A percentile compares a stretch with the other conserved stretches of the same genome.
Conservation (phyloP, 2,329 filamentous ascomycete genomes). For the Lachnellula occidentalis region DNA sequence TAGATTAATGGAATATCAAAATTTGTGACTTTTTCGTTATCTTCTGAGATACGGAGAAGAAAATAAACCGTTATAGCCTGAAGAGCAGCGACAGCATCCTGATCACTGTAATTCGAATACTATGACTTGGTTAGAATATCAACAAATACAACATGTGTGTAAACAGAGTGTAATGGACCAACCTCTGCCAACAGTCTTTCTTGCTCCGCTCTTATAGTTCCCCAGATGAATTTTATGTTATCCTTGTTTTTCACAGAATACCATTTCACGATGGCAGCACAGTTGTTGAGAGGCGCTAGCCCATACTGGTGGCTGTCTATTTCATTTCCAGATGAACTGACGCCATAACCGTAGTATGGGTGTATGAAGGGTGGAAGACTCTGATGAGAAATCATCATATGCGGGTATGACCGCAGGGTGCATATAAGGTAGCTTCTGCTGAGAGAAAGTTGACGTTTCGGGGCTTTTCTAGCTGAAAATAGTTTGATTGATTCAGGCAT, state of each 20-base stretch:
- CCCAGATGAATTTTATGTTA: slow-evolving; percentile 16
- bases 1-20: slow-evolving; percentile 15
- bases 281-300: slow-evolving; percentile 7
- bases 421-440: slow-evolving; percentile 15
- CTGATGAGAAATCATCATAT: slow-evolving; percentile 13
- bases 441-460: slow-evolving; percentile 4
- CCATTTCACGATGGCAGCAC: slow-evolving; percentile 12
- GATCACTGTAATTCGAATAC: slow-evolving; percentile 5
- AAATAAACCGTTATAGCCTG: slow-evolving; percentile 18
- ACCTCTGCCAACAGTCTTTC: slow-evolving; percentile 17
- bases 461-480: slow-evolving; percentile 5
- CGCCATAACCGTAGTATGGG: not conserved
- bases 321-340: not conserved
- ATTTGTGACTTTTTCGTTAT: slow-evolving; percentile 9
- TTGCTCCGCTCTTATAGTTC: slow-evolving; percentile 14
- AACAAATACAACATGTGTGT: not conserved
- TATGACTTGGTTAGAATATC: not conserved
- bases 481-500: slow-evolving; percentile 3
- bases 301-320: not conserved
- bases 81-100: slow-evolving; percentile 14
- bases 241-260: slow-evolving; percentile 10
- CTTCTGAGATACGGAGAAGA: slow-evolving; percentile 15
- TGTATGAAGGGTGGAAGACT: slow-evolving; percentile 19
- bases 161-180: not conserved
- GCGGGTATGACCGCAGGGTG: slow-evolving; percentile 14